Conservation (phyloP, 257 asterid genomes). For the Fraxinus anomala region DNA sequence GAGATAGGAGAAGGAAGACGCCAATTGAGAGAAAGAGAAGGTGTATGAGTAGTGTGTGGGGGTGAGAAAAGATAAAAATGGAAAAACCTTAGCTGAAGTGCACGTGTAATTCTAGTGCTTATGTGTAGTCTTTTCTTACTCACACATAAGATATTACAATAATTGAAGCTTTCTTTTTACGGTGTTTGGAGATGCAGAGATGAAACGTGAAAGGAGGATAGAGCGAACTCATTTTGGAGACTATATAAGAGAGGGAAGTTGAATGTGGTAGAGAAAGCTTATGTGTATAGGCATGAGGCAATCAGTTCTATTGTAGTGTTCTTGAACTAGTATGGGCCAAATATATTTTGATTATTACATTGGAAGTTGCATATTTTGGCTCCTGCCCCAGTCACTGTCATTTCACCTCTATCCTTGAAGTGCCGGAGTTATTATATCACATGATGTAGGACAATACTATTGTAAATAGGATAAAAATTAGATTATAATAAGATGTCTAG, state of each 20-base stretch:
- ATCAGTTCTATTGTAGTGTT: conserved; percentile 7
- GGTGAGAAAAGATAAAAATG: conserved; percentile 13
- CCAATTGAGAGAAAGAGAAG: not conserved
- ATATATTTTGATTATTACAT: conserved; percentile 3
- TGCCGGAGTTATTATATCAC: not conserved
- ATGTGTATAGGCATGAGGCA: conserved; percentile 18
- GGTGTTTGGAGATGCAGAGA: conserved; percentile 10
- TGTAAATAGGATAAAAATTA: no score
- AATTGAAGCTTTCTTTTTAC: conserved; percentile 16
- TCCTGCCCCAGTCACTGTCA: not conserved
- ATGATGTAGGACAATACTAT: no score
- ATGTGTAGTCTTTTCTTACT: not conserved
- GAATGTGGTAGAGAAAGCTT: not conserved
- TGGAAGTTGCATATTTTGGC: conserved; percentile 14
- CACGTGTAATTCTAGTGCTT: not conserved
- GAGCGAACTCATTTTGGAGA: conserved; percentile 8
- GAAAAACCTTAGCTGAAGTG: not conserved
- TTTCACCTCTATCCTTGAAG: not conserved
- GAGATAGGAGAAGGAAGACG: not conserved
- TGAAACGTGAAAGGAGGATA: conserved; percentile 7
- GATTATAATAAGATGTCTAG: no score
- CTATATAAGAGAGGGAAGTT: not conserved
- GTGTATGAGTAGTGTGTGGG: not conserved
- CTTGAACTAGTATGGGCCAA: not conserved
- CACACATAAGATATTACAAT: conserved; percentile 1